Evolutionary conservation across 2,329 filamentous ascomycete species (phyloP).

Genomic region (Fusarium camptoceras): DNA sequence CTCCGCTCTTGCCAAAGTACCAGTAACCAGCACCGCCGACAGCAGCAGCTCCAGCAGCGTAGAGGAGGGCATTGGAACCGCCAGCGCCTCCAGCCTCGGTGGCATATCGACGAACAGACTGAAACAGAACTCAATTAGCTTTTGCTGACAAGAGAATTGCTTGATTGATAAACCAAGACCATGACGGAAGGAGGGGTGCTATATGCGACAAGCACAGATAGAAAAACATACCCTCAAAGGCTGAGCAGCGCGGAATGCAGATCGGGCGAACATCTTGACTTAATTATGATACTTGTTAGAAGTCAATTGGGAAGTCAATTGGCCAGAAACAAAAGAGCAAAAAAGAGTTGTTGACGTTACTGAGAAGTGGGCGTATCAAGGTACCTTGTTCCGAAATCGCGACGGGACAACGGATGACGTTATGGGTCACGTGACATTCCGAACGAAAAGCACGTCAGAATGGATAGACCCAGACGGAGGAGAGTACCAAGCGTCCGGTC

Average conservation of each 20-base stretch:
- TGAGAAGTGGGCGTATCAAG: conserved; percentile 33
- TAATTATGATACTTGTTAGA: conserved; percentile 27
- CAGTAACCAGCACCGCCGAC: conserved; percentile 69
- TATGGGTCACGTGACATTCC: conserved; percentile 39
- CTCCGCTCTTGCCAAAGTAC: conserved; percentile 62
- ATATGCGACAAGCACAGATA: conserved; percentile 1
- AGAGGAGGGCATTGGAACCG: conserved; percentile 69
- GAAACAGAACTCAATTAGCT: conserved; percentile 51
- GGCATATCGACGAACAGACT: conserved; percentile 73
- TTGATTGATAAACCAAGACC: conserved; percentile 25
- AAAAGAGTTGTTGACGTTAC: conserved; percentile 19
- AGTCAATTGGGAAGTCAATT: conserved; percentile 44
- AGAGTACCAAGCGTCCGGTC: background rate
- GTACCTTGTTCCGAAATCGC: conserved; percentile 23
- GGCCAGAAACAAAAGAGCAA: conserved; percentile 17
- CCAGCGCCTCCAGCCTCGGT: conserved; percentile 67
- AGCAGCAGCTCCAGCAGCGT: conserved; percentile 69
- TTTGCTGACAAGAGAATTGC: conserved; percentile 1
- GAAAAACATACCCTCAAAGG: conserved; percentile 69
- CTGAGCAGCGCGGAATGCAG: conserved; percentile 71
- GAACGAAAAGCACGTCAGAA: conserved; percentile 2
- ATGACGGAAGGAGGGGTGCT: conserved; percentile 7
- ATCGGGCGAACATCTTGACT: conserved; percentile 74
- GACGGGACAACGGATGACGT: conserved; percentile 33
- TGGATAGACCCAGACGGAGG: background rate